Evolutionary conservation across 2,329 filamentous ascomycete species (phyloP).

Genomic region (Calonectria naviculata): DNA sequence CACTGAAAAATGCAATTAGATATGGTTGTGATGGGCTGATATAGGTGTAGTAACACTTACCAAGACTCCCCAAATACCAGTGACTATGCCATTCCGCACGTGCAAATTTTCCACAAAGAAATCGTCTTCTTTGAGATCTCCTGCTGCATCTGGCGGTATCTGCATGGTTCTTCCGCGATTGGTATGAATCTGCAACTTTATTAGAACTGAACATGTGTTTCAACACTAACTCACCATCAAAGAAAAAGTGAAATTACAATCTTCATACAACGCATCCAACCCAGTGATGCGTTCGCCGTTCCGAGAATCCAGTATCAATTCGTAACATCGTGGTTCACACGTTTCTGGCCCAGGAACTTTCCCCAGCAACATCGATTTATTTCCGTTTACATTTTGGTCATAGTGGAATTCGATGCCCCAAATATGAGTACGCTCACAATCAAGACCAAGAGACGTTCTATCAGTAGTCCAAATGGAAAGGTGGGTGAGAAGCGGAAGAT

Average conservation of each 20-base stretch:
- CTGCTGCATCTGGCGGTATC: background rate
- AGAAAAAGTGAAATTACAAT: background rate
- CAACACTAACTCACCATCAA: slow-evolving; percentile 3
- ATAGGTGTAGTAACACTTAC: background rate
- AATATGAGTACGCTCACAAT: background rate
- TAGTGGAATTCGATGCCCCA: slow-evolving; percentile 17
- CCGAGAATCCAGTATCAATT: background rate
- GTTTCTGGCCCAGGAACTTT: background rate
- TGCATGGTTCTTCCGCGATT: slow-evolving; percentile 6
- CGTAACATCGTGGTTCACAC: background rate
- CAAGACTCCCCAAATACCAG: background rate
- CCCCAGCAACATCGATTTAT: slow-evolving; percentile 1
- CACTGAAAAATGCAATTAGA: background rate
- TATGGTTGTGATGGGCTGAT: background rate
- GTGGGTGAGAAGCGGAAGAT: slow-evolving; percentile 7
- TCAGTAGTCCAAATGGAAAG: slow-evolving; percentile 5
- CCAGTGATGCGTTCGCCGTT: slow-evolving; percentile 14
- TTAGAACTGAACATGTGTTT: background rate
- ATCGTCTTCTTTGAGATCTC: background rate
- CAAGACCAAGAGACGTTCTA: background rate
- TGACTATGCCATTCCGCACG: background rate
- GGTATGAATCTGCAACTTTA: slow-evolving; percentile 3
- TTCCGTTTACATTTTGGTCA: background rate
- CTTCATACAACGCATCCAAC: slow-evolving; percentile 3
- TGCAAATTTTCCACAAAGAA: background rate